Base-by-base conservation (phyloP, 2,329 filamentous ascomycete genomes). In the Curvularia sp. region DNA sequence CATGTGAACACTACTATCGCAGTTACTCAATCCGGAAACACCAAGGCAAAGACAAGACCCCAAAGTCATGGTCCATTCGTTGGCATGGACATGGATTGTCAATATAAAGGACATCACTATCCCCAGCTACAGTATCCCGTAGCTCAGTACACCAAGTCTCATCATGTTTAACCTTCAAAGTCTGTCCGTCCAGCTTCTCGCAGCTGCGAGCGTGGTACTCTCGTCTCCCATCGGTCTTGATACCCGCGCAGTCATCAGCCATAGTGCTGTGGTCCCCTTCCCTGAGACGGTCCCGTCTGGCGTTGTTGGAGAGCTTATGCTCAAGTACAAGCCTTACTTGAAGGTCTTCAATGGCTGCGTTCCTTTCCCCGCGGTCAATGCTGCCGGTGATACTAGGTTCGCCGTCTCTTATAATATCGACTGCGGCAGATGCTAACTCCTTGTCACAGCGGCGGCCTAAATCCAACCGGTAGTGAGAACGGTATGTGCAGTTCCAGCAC, bases 311-410 rank as follows among this genome's bases (percentile, higher is more conserved):
- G 69, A 77, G 2, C 69, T 85, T 24, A 85, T 85, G 63, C 69
- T 83, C 42, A 82, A 83, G 53, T 88, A 85, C 73, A 82, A 88
- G 73, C 86, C 85, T 0, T 80, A 78, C 53, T 78, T 87, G 5
- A 65, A 85, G 10, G 82, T 88, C 5, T 79, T 80, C 18, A 84
- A 85, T 64, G 86, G 86, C 46, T 89, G 86, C 61, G 86, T 88
- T 8, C 85, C 86, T 0, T 89, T 86, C 67, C 86, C 86, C 0
- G 86, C 83, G 1, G 86, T 89, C 1, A 83, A 89, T 61, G 79
- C 80, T 0, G 72, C 76, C 0, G 87, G 86, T 2, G 80, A 88
- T 64, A 87, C 83, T 15, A 79, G 81, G 86, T 87, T 71, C 58
- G 78, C 28, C 43, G 49, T 18, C 26, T 39, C 8, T 18, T 10